Evolutionary conservation across 1,284 basidiomycete genomes (phyloP), one percentile per base, ranked within the genome.

Genomic region (Cutaneotrichosporon dermatis): DNA sequence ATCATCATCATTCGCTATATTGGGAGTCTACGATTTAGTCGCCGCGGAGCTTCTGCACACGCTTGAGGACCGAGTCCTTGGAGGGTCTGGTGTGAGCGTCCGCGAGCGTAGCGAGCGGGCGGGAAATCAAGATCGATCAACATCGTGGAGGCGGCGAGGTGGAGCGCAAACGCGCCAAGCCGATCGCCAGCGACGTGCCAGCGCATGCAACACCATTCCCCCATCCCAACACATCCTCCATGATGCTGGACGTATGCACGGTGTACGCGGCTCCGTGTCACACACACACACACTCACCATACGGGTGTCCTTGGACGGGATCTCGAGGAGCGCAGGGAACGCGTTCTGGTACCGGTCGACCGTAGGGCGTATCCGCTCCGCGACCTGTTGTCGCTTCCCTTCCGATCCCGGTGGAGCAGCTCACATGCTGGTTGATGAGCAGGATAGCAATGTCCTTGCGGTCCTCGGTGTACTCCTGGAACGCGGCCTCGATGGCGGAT

Each of bases 251-350:
- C 2, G 39, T 40, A 45, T 3, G 45, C 45, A 48, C 12, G 45
- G 9, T 6, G 11, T 35, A 11, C 39, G 2, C 12, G 4, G 39
- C 39, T 40, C 39, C 12, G 2, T 6, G 33, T 7, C 42, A 43
- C 34, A 6, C 7, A 33, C 6, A 11, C 12, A 15, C 12, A 34
- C 8, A 41, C 81, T 60, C 65, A 90, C 91, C 90, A 69, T 93
- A 94, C 54, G 91, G 90, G 77, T 92, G 90, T 79, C 77, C 62
- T 79, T 79, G 59, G 76, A 77, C 15, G 96, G 96, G 66, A 99
- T 99, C 80, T 99, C 96, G 25, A 99, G 85, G 40, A 99, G 79
- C 0, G 96, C 92, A 25, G 96, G 96, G 81, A 99, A 99, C 0
- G 95, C 88, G 75, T 94, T 89, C 64, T 90, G 88, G 76, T 99